Evolutionary conservation across 2,329 filamentous ascomycete genomes (phyloP).

Genomic region (Trichoderma lentiforme): DNA sequence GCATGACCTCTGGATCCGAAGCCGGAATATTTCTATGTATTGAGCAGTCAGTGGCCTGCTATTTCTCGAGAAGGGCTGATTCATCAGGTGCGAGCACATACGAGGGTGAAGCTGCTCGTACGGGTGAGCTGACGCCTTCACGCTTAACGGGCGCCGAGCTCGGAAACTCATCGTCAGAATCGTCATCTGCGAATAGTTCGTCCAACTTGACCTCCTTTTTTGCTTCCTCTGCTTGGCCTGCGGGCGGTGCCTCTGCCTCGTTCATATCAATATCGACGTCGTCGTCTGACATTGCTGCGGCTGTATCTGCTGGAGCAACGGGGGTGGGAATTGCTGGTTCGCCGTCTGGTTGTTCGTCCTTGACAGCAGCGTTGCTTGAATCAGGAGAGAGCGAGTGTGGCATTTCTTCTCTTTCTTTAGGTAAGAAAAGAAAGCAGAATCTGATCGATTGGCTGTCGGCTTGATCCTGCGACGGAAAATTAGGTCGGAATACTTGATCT

Average conservation of each 20-base stretch:
- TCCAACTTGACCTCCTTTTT: conserved; percentile 54
- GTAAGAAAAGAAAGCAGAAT: neutral
- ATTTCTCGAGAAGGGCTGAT: neutral
- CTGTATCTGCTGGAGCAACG: conserved; percentile 27
- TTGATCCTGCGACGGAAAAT: neutral
- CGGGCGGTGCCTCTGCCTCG: conserved; percentile 22
- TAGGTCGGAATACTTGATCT: neutral
- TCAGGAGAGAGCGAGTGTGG: conserved; percentile 41
- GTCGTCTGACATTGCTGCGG: conserved; percentile 23
- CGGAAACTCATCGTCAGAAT: conserved; percentile 61
- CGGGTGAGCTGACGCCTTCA: conserved; percentile 40
- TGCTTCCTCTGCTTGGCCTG: neutral
- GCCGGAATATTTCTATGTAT: conserved; percentile 37
- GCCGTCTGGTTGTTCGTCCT: conserved; percentile 37
- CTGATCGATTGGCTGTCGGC: neutral
- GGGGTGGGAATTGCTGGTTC: conserved; percentile 29
- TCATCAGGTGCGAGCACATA: conserved; percentile 28
- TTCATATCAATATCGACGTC: conserved; percentile 42
- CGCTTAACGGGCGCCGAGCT: conserved; percentile 44
- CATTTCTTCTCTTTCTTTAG: conserved; percentile 32
- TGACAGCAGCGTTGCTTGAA: conserved; percentile 29
- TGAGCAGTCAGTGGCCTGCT: neutral
- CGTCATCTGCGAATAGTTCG: conserved; percentile 56
- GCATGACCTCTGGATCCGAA: conserved; percentile 80
- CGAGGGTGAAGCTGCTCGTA: conserved; percentile 41